Percentiles rank a stretch among this genome's conserved stretches.
phyloP scores from a whole-genome alignment of 2,329 filamentous ascomycete species.

The Nemania sp. region DNA sequence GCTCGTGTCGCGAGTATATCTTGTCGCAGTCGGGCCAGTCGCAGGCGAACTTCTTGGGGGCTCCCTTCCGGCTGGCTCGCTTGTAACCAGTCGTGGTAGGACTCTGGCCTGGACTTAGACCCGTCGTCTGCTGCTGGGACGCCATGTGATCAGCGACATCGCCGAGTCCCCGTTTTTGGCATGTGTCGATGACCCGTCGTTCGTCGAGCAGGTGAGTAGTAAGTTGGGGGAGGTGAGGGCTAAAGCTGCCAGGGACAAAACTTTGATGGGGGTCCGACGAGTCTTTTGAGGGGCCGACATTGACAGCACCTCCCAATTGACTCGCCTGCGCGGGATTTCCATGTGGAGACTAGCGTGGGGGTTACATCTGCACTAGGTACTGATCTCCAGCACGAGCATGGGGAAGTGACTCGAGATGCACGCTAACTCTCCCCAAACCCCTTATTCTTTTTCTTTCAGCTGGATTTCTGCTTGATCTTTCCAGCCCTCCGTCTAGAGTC shows the following conservation, averaged over 20 bases:
- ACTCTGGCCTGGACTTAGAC: conserved; percentile 27
- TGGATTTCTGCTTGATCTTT: no score
- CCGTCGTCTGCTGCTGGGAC: conserved; percentile 45
- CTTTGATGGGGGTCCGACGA: conserved; percentile 36
- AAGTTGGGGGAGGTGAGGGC: conserved; percentile 23
- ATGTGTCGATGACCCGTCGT: conserved; percentile 31
- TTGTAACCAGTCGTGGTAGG: conserved; percentile 46
- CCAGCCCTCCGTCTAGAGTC: no score
- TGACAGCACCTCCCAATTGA: conserved; percentile 21
- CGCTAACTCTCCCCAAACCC: no score
- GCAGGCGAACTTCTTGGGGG: conserved; percentile 62
- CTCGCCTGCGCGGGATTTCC: conserved; percentile 30
- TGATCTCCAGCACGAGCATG: conserved; percentile 32
- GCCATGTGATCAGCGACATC: conserved; percentile 37
- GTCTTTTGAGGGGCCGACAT: conserved; percentile 24
- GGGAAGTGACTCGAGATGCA: conserved; percentile 23
- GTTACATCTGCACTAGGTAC: conserved; percentile 11
- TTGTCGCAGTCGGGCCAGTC: conserved; percentile 75
- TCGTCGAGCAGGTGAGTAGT: conserved; percentile 13
- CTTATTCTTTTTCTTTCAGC: no score
- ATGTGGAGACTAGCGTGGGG: conserved; percentile 35
- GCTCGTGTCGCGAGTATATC: conserved; percentile 79
- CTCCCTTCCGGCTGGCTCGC: conserved; percentile 57
- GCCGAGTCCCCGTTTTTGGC: conserved; percentile 31
- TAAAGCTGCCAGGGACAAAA: conserved; percentile 25